Conservation (phyloP, 768 basidiomycete genomes). For the Mycena pura region DNA sequence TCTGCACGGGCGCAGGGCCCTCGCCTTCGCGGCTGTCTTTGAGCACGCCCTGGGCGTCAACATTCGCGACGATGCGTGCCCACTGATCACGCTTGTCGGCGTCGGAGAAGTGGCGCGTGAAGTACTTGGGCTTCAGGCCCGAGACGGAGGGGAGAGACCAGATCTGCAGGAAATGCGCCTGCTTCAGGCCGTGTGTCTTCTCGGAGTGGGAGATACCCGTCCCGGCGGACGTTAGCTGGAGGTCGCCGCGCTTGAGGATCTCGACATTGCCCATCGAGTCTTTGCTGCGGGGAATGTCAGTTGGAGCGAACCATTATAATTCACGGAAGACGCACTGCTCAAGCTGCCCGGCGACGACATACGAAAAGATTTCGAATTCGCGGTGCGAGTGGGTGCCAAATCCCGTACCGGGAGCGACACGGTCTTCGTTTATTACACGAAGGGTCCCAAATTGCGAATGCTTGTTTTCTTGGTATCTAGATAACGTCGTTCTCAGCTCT, state of each 20-base stretch:
- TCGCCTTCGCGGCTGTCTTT: slow-evolving; percentile 61
- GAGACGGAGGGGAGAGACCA: slow-evolving; percentile 52
- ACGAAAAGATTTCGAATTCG: slow-evolving; percentile 92
- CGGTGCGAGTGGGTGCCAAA: slow-evolving; percentile 87
- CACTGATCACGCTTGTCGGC: slow-evolving; percentile 80
- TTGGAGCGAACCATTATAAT: neutral
- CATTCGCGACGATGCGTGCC: slow-evolving; percentile 79
- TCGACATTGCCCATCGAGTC: slow-evolving; percentile 95
- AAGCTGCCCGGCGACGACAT: slow-evolving; percentile 78
- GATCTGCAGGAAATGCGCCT: slow-evolving; percentile 61
- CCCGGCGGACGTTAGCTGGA: slow-evolving; percentile 92
- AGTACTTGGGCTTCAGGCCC: slow-evolving; percentile 78
- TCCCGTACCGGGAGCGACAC: slow-evolving; percentile 76
- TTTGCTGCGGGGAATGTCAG: slow-evolving; percentile 54
- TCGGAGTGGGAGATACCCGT: slow-evolving; percentile 89
- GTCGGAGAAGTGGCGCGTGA: slow-evolving; percentile 85
- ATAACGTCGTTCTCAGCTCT: neutral
- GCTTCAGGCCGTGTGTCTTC: slow-evolving; percentile 48
- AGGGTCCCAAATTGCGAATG: slow-evolving; percentile 64
- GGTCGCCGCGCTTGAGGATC: slow-evolving; percentile 84
- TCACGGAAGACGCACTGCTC: slow-evolving; percentile 67
- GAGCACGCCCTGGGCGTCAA: slow-evolving; percentile 61
- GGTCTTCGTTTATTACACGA: slow-evolving; percentile 93
- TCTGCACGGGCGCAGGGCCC: slow-evolving; percentile 85
- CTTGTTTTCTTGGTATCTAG: slow-evolving; percentile 11